These are phyloP conservation scores for Aspergillus niger DNA, from an alignment of 2,329 filamentous ascomycete species.

Conservation along the genomic window DNA sequence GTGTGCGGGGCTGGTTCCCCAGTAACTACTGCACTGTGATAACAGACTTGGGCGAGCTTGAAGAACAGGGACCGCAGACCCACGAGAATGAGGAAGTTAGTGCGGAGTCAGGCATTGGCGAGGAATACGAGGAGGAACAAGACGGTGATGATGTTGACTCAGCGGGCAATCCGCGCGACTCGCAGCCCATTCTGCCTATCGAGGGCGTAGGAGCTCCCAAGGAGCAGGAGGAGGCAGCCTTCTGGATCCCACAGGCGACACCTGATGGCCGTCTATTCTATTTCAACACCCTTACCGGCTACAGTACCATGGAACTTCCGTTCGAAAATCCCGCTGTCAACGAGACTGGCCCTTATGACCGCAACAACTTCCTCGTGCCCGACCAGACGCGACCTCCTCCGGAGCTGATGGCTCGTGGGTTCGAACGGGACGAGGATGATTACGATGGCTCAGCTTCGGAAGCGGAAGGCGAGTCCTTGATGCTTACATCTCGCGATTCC, in stretches of 20 bases:
- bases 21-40: constrained; percentile 97
- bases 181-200: constrained; percentile 63
- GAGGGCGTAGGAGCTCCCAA: constrained; percentile 62
- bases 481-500: constrained; percentile 68
- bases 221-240: constrained; percentile 84
- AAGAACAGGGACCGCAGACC: constrained; percentile 59
- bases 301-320: constrained; percentile 91
- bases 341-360: constrained; percentile 84
- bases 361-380: constrained; percentile 83
- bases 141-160: constrained; percentile 70
- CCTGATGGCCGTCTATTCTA: constrained; percentile 92
- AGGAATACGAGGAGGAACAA: constrained; percentile 64
- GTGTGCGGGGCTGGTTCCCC: constrained; percentile 93
- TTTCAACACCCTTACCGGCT: constrained; percentile 96
- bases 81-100: constrained; percentile 57
- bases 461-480: constrained; percentile 73
- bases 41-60: constrained; percentile 71
- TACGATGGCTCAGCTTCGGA: constrained; percentile 91
- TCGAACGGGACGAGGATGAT: constrained; percentile 82
- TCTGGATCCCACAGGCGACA: constrained; percentile 98
- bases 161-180: constrained; percentile 65
- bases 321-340: constrained; percentile 82
- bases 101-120: constrained; percentile 56
- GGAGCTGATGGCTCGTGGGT: constrained; percentile 85
- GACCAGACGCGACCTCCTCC: constrained; percentile 87